A percentile compares a stretch with the other conserved stretches of the same genome.
Evolutionary conservation across 306 rosid genomes (phyloP).

Genomic region (Cucurbita maxima): DNA sequence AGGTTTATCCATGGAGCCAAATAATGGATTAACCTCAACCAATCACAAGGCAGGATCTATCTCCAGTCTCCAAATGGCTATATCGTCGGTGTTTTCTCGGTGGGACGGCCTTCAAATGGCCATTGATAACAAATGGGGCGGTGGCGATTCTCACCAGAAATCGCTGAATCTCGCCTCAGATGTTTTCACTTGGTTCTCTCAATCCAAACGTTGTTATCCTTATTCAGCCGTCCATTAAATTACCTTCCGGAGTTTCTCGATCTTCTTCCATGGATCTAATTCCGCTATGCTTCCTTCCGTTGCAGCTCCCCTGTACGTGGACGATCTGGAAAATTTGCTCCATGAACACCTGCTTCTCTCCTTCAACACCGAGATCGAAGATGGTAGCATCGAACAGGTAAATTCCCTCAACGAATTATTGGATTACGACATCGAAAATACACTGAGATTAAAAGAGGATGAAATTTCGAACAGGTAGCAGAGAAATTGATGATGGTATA

Average conservation of each 20-base stretch:
- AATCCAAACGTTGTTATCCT: conserved; percentile 32
- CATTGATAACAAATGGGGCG: conserved; percentile 56
- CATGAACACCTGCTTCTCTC: conserved; percentile 50
- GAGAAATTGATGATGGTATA: conserved; percentile 44
- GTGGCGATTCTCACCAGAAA: conserved; percentile 48
- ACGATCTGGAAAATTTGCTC: conserved; percentile 55
- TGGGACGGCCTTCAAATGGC: conserved; percentile 80
- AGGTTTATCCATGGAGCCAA: conserved; percentile 18
- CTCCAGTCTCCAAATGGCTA: conserved; percentile 8
- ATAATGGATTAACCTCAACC: neutral
- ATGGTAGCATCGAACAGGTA: conserved; percentile 80
- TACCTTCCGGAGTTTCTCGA: neutral
- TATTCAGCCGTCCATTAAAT: no score
- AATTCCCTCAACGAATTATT: neutral
- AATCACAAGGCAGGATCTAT: conserved; percentile 1
- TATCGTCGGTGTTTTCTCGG: conserved; percentile 38
- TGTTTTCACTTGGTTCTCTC: conserved; percentile 38
- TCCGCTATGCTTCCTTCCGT: neutral
- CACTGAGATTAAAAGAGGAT: neutral
- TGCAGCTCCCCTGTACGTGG: conserved; percentile 32
- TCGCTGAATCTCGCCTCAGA: conserved; percentile 41
- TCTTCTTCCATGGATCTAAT: neutral
- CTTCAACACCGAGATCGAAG: conserved; percentile 73
- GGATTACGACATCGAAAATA: neutral
- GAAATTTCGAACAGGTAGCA: conserved; percentile 40